A percentile compares a stretch with the other conserved stretches of the same genome.
Conservation (phyloP, 441 rosid species). For the Sinapis alba region DNA sequence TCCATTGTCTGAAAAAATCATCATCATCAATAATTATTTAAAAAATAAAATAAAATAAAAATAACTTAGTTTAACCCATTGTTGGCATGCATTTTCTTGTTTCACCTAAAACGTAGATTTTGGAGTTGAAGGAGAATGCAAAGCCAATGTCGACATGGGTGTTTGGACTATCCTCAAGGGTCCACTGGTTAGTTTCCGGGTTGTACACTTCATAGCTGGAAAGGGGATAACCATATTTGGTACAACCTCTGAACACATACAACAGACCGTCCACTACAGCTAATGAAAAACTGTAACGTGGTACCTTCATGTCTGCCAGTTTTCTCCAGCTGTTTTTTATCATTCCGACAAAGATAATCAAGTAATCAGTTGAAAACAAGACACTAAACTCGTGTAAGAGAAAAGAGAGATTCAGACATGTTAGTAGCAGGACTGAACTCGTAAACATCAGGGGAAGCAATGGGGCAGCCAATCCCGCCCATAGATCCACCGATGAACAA, state of each 20-base stretch:
- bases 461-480: constrained; percentile 31
- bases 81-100: constrained; percentile 47
- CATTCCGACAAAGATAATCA: background rate
- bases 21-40: background rate
- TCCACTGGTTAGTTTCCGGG: constrained; percentile 72
- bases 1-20: constrained; percentile 33
- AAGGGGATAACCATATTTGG: constrained; percentile 65
- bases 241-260: constrained; percentile 80
- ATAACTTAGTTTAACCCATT: background rate
- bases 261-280: constrained; percentile 73
- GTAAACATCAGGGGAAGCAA: constrained; percentile 72
- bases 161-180: constrained; percentile 67
- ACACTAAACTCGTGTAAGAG: constrained; percentile 14
- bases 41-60: background rate
- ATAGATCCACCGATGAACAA: constrained; percentile 72
- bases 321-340: constrained; percentile 71
- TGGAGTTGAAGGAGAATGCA: constrained; percentile 72
- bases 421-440: constrained; percentile 81
- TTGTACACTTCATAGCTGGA: constrained; percentile 75
- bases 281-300: constrained; percentile 88
- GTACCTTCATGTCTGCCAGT: constrained; percentile 54
- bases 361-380: background rate
- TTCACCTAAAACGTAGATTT: constrained; percentile 69
- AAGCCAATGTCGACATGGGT: constrained; percentile 91
- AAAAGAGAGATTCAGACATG: constrained; percentile 49